Base-by-base conservation (phyloP, 2,329 filamentous ascomycete genomes). In the Trematosphaeria pertusa region DNA sequence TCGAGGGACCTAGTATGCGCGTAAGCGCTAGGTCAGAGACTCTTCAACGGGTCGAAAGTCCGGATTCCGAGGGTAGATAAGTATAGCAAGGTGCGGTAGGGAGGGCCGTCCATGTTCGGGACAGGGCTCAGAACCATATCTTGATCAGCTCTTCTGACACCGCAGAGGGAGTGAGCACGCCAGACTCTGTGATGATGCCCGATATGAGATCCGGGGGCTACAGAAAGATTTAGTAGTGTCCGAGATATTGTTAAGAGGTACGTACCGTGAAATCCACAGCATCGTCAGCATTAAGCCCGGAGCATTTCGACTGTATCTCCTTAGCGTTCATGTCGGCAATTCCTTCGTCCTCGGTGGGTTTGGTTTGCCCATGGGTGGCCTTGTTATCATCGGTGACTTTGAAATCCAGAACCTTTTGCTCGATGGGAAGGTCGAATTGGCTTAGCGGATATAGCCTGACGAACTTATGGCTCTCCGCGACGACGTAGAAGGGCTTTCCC, bases 381-480 rank as follows among this genome's bases (percentile, higher is more conserved):
- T 51, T 58, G 5, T 9, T 39, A 5, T 72, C 70, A 10, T 79
- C 76, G 30, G 75, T 76, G 4, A 83, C 84, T 59, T 79, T 80
- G 69, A 94, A 95, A 37, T 89, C 84, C 48, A 94, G 79, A 11
- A 95, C 81, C 24, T 84, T 81, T 72, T 96, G 91, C 65, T 87
- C 82, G 56, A 96, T 85, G 0, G 89, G 89, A 48, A 96, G 76
- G 65, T 94, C 89, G 48, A 87, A 84, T 73, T 96, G 91, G 53
- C 87, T 85, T 17, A 94, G 76, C 1, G 93, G 90, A 62, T 92
- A 94, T 44, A 94, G 81, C 62, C 91, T 83, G 35, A 95, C 91
- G 67, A 99, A 97, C 75, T 99, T 99, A 78, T 99, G 94, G 62
- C 89, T 95, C 77, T 99, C 94, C 1, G 88, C 88, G 4, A 94